phyloP scores from a whole-genome alignment of 1,139 yeast genomes.

The Hansenula sp. region DNA sequence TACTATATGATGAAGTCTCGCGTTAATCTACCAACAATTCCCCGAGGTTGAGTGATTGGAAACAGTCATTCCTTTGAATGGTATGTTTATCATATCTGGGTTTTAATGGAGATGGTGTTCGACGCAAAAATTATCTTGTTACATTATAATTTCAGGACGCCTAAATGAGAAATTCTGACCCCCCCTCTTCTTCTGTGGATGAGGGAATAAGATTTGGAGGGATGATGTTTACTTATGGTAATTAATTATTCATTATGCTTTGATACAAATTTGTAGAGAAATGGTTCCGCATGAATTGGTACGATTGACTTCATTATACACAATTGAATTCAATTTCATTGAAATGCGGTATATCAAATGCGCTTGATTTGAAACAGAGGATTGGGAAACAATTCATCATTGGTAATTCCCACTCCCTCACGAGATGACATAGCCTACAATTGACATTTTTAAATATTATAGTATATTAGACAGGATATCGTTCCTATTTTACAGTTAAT shows the following conservation, averaged over 20 bases:
- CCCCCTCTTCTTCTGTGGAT: slow-evolving; percentile 2
- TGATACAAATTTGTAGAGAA: too few species aligned
- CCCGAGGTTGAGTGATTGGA: slow-evolving; percentile 3
- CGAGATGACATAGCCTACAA: too few species aligned
- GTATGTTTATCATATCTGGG: slow-evolving; percentile 19
- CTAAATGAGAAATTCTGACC: slow-evolving; percentile 24
- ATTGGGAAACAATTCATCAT: background rate
- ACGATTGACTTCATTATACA: too few species aligned
- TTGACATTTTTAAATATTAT: background rate
- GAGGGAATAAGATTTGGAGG: background rate
- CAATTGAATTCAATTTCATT: too few species aligned
- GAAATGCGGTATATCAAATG: background rate
- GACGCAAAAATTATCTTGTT: slow-evolving; percentile 25
- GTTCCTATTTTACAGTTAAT: background rate
- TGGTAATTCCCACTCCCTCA: too few species aligned
- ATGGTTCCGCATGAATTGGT: too few species aligned
- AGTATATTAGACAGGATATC: too few species aligned
- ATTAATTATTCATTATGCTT: background rate
- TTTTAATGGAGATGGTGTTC: slow-evolving; percentile 24
- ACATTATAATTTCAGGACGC: slow-evolving; percentile 18
- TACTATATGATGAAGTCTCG: slow-evolving; percentile 27
- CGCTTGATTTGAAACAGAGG: background rate
- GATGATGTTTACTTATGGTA: background rate
- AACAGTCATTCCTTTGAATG: slow-evolving; percentile 14
- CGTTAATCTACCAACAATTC: slow-evolving; percentile 21